phyloP scores from a whole-genome alignment of 2,329 filamentous ascomycete genomes.

The Aspergillus fumigatus region DNA sequence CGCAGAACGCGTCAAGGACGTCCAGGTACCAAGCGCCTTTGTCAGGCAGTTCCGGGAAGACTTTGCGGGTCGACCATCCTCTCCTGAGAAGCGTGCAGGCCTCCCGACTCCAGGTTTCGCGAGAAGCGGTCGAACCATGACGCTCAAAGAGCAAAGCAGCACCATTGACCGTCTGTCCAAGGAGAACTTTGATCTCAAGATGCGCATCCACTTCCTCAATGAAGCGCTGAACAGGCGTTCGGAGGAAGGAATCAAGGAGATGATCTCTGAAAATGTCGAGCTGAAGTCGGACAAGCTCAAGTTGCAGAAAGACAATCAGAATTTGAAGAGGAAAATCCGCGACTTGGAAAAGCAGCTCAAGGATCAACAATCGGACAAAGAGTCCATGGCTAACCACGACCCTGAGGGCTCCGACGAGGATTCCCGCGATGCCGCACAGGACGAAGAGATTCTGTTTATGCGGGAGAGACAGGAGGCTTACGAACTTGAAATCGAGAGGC shows the following conservation, averaged over 20 bases:
- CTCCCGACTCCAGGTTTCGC: constrained; percentile 48
- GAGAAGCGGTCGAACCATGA: constrained; percentile 66
- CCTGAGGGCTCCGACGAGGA: constrained; percentile 41
- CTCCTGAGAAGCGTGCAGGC: constrained; percentile 55
- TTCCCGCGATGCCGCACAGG: constrained; percentile 52
- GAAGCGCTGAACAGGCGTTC: constrained; percentile 89
- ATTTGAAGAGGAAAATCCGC: constrained; percentile 72
- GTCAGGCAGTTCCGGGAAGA: constrained; percentile 81
- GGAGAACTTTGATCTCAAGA: constrained; percentile 95
- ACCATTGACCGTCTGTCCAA: constrained; percentile 95
- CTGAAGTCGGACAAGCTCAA: constrained; percentile 86
- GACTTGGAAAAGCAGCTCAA: constrained; percentile 78
- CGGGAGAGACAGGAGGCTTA: constrained; percentile 83
- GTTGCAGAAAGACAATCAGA: constrained; percentile 84
- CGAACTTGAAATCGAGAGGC: constrained; percentile 74
- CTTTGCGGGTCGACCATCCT: constrained; percentile 52
- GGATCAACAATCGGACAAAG: constrained; percentile 46
- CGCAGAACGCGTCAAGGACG: constrained; percentile 80
- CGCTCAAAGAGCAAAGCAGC: constrained; percentile 93
- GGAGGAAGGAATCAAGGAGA: constrained; percentile 93
- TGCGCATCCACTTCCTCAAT: constrained; percentile 96
- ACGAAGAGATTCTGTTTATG: constrained; percentile 81
- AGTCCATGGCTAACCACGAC: constrained; percentile 42
- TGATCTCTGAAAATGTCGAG: constrained; percentile 96
- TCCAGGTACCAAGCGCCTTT: constrained; percentile 84